Conservation (phyloP, 139 green algal genomes). For the Pleodorina starrii region DNA sequence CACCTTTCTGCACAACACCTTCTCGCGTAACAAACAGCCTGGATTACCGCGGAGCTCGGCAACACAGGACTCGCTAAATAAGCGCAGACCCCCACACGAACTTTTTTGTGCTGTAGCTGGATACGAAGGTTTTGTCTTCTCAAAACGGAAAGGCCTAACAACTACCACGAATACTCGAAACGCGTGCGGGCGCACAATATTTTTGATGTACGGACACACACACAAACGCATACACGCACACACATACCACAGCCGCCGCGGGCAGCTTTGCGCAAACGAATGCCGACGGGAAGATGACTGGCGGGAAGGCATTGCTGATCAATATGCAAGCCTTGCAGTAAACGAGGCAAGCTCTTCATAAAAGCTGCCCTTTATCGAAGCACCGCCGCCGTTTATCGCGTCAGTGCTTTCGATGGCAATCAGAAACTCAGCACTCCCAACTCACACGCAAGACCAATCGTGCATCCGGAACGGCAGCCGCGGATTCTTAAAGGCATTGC, state of each 20-base stretch:
- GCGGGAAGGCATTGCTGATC: neutral
- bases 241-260: neutral
- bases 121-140: constrained; percentile 13
- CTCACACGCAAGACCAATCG: no score
- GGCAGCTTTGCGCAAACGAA: neutral
- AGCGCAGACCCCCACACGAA: neutral
- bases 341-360: neutral
- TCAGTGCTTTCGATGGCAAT: neutral
- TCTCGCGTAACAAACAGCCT: neutral
- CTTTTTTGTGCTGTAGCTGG: neutral
- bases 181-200: neutral
- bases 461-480: no score
- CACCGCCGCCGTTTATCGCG: neutral
- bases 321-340: neutral
- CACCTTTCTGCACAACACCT: neutral
- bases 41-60: neutral
- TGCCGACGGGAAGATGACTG: neutral
- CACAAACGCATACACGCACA: neutral
- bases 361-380: neutral
- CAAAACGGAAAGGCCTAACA: neutral
- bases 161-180: constrained; percentile 7
- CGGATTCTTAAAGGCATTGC: no score
- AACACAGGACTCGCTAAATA: no score
- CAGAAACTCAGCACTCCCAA: no score
- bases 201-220: neutral